Percentiles rank a stretch among this genome's conserved stretches.
These are phyloP conservation scores for Amauroascus niger DNA, from an alignment of 2,329 filamentous ascomycete species.

Conservation along the genomic window DNA sequence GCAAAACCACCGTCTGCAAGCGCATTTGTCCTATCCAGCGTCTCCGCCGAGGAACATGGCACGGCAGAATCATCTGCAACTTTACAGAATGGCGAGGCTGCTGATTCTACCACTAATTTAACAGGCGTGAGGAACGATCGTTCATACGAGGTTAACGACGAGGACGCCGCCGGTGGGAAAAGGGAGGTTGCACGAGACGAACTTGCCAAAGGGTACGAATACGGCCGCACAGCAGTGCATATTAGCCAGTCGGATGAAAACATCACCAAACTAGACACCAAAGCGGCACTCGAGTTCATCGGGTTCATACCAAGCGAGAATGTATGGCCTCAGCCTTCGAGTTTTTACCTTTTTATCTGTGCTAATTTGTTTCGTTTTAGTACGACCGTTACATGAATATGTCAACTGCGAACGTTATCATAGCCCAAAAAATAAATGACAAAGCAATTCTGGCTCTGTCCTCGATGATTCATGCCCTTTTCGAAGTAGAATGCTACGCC, in stretches of 20 bases:
- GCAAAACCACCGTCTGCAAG: constrained; percentile 67
- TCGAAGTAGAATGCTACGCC: constrained; percentile 75
- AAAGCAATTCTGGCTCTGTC: constrained; percentile 76
- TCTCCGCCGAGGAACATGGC: constrained; percentile 38
- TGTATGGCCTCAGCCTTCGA: constrained; percentile 36
- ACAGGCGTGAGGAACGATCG: constrained; percentile 65
- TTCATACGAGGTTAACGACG: constrained; percentile 70
- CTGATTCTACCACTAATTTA: constrained; percentile 42
- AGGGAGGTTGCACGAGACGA: constrained; percentile 70
- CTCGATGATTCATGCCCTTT: constrained; percentile 77
- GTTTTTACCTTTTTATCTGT: constrained; percentile 2
- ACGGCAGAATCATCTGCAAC: constrained; percentile 47
- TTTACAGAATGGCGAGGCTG: constrained; percentile 30
- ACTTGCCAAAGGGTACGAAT: constrained; percentile 87
- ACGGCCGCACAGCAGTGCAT: constrained; percentile 81
- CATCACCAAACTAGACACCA: constrained; percentile 76
- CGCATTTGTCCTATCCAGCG: constrained; percentile 55
- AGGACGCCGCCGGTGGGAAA: constrained; percentile 65
- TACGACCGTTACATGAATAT: constrained; percentile 79
- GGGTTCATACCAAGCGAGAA: constrained; percentile 71
- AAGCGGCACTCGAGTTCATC: constrained; percentile 65
- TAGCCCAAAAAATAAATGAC: constrained; percentile 68
- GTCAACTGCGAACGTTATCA: constrained; percentile 67
- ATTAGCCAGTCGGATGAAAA: constrained; percentile 80
- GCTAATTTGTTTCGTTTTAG: constrained; percentile 32